Conservation (phyloP, 441 rosid species). For the Jatropha podagrica region DNA sequence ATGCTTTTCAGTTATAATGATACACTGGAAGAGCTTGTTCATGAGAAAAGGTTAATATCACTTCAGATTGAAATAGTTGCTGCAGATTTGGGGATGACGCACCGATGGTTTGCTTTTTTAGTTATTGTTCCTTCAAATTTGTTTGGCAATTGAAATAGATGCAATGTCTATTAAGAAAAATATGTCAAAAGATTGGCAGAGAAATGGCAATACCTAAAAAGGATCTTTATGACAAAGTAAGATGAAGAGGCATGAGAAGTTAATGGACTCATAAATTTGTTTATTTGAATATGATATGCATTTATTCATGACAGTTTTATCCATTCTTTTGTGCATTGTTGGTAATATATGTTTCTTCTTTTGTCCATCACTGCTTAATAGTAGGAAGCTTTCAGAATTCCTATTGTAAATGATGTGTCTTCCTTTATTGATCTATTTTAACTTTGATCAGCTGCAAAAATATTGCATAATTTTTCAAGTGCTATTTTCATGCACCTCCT, state of each 20-base stretch:
- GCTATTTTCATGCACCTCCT: slow-evolving; percentile 6
- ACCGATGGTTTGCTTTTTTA: not conserved
- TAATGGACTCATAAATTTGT: not conserved
- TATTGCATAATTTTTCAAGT: slow-evolving; percentile 3
- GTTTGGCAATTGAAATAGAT: not conserved
- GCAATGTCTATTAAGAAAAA: not conserved
- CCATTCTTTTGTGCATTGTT: not conserved
- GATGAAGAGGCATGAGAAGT: slow-evolving; percentile 4
- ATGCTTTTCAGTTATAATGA: not conserved
- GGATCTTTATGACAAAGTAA: not conserved
- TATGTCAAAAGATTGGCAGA: not conserved
- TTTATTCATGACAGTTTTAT: not conserved
- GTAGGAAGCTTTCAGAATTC: not conserved
- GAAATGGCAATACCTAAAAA: not conserved
- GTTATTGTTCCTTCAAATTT: not conserved
- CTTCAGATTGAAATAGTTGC: not conserved
- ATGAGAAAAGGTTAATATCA: not conserved
- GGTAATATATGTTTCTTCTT: not conserved
- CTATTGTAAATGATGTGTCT: slow-evolving; percentile 2
- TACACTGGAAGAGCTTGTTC: not conserved
- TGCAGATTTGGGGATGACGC: not conserved
- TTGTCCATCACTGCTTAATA: not conserved
- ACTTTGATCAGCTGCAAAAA: not conserved
- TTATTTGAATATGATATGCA: not conserved
- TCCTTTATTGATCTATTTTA: not conserved